A percentile compares a stretch with the other conserved stretches of the same genome.
These are phyloP conservation scores for Sarcodon aspratus DNA, from an alignment of 768 basidiomycete genomes.

Conservation along the genomic window DNA sequence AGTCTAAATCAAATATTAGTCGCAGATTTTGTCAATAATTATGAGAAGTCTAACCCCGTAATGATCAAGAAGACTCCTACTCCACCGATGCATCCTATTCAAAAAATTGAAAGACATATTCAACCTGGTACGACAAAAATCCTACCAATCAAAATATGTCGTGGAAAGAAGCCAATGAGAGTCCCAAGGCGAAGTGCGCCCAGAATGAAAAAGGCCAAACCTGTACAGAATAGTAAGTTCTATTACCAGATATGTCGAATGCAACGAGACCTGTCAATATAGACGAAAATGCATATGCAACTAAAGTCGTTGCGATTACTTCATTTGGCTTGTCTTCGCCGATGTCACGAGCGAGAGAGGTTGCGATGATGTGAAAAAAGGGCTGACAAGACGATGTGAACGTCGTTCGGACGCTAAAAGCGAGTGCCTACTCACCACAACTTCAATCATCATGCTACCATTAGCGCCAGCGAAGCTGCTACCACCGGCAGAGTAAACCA, in stretches of 20 bases:
- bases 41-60: conserved; percentile 52
- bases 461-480: conserved; percentile 86
- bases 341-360: conserved; percentile 58
- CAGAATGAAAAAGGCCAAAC: conserved; percentile 76
- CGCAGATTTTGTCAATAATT: neutral
- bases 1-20: conserved; percentile 33
- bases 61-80: conserved; percentile 87
- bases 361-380: conserved; percentile 90
- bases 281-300: conserved; percentile 79
- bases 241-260: neutral
- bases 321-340: conserved; percentile 57
- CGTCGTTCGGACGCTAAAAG: neutral
- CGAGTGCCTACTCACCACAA: conserved; percentile 53
- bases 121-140: conserved; percentile 12
- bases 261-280: conserved; percentile 65
- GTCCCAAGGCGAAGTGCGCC: conserved; percentile 76
- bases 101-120: neutral
- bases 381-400: conserved; percentile 38
- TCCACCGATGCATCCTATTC: conserved; percentile 70
- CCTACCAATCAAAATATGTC: conserved; percentile 92
- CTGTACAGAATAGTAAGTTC: conserved; percentile 21
- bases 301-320: conserved; percentile 86
- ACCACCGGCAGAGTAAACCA: conserved; percentile 78
- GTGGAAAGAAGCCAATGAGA: conserved; percentile 90
- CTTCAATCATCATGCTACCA: conserved; percentile 98